These are phyloP conservation scores for Mucor racemosus DNA, from an alignment of 371 early-diverging fungal species.

Conservation along the genomic window DNA sequence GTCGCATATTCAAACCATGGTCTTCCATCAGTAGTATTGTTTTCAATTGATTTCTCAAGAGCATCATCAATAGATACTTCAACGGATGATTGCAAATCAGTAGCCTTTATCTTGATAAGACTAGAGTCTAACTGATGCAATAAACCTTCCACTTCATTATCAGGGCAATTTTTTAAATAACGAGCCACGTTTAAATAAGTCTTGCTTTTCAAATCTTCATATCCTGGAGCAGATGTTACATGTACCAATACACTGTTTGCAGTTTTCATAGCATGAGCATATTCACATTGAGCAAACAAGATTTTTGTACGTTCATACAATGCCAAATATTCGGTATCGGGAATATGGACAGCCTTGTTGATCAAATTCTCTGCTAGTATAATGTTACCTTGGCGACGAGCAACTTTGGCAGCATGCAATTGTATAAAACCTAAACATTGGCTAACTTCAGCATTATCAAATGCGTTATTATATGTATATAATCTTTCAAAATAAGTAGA, in stretches of 20 bases:
- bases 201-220: slow-evolving; percentile 31
- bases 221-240: slow-evolving; percentile 5
- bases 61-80: slow-evolving; percentile 35
- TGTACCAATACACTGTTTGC: slow-evolving; percentile 22
- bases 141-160: slow-evolving; percentile 10
- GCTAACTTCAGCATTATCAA: not conserved
- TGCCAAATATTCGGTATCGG: slow-evolving; percentile 21
- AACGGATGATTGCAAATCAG: slow-evolving; percentile 32
- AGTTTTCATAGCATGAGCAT: slow-evolving; percentile 27
- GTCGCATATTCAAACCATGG: slow-evolving; percentile 71
- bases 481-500: slow-evolving; percentile 20
- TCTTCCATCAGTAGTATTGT: slow-evolving; percentile 37
- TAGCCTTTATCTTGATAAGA: not conserved
- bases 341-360: slow-evolving; percentile 11
- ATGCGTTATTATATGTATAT: not conserved
- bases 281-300: slow-evolving; percentile 20
- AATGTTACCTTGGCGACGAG: slow-evolving; percentile 38
- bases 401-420: slow-evolving; percentile 37
- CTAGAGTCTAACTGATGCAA: slow-evolving; percentile 10
- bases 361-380: slow-evolving; percentile 26
- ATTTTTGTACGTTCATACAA: slow-evolving; percentile 37
- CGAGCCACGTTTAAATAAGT: slow-evolving; percentile 34
- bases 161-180: slow-evolving; percentile 30
- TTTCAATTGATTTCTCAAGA: slow-evolving; percentile 37
- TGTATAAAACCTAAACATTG: slow-evolving; percentile 10